Conservation (phyloP, 306 rosid genomes). For the Prunus fruticosa region DNA sequence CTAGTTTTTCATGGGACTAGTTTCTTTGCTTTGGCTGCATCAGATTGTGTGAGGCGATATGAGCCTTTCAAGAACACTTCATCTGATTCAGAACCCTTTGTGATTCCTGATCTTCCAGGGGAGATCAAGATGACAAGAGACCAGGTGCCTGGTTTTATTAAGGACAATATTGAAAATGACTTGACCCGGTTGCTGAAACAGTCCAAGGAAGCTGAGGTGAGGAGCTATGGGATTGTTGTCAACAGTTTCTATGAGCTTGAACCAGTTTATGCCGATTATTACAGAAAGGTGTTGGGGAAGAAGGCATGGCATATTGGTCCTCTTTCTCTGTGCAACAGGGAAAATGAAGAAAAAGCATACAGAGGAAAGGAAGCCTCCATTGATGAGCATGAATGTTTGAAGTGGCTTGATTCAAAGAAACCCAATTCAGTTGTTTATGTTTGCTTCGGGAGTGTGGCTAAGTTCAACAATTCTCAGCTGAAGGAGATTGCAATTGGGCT, state of each 20-base stretch:
- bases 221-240: conserved; percentile 23
- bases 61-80: conserved; percentile 43
- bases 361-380: conserved; percentile 26
- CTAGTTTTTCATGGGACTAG: conserved; percentile 51
- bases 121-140: conserved; percentile 36
- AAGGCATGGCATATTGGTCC: conserved; percentile 42
- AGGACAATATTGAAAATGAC: neutral
- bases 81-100: conserved; percentile 38
- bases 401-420: conserved; percentile 28
- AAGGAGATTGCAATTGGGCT: conserved; percentile 35
- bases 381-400: conserved; percentile 27
- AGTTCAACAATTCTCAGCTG: conserved; percentile 26
- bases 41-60: conserved; percentile 12
- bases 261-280: conserved; percentile 30
- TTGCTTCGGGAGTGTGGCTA: conserved; percentile 32
- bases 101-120: conserved; percentile 48
- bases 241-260: conserved; percentile 42
- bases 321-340: conserved; percentile 20
- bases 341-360: conserved; percentile 4
- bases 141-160: conserved; percentile 17
- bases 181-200: neutral
- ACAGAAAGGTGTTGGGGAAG: conserved; percentile 22
- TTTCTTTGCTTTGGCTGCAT: conserved; percentile 39
- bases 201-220: neutral
- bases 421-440: conserved; percentile 36